Evolutionary conservation across 495 filamentous ascomycete genomes (phyloP).

Genomic region (Cenococcum geophilum): DNA sequence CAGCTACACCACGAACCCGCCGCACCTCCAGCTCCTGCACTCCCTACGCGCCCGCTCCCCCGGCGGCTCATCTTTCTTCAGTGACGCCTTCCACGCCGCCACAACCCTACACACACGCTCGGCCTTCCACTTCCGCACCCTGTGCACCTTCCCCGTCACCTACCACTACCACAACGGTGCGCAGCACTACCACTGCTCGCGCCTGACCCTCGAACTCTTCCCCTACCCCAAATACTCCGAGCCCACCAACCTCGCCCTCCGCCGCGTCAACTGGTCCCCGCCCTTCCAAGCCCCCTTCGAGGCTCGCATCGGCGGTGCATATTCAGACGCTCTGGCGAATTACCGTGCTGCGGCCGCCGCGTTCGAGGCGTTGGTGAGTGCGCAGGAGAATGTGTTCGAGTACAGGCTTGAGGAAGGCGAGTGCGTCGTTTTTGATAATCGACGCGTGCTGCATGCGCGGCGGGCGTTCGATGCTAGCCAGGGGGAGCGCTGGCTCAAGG

Average conservation of each 20-base stretch:
- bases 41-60: conserved; percentile 68
- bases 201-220: conserved; percentile 49
- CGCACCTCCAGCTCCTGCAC: conserved; percentile 78
- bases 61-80: conserved; percentile 78
- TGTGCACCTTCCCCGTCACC: conserved; percentile 44
- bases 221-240: conserved; percentile 25
- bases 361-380: conserved; percentile 48
- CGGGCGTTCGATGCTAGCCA: conserved; percentile 57
- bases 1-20: conserved; percentile 68
- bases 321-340: conserved; percentile 18
- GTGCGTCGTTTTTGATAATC: conserved; percentile 83
- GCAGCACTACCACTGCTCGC: conserved; percentile 51
- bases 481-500: conserved; percentile 73
- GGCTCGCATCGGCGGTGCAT: conserved; percentile 18
- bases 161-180: conserved; percentile 69
- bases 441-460: conserved; percentile 70
- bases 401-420: conserved; percentile 69
- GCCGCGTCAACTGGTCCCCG: conserved; percentile 61
- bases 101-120: conserved; percentile 36
- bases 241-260: conserved; percentile 21
- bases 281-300: conserved; percentile 56
- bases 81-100: conserved; percentile 61
- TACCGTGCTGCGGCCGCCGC: conserved; percentile 38
- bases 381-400: conserved; percentile 52
- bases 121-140: conserved; percentile 33